Base-by-base conservation (phyloP, 192 early-diverging fungal species). In the Linnemannia elongata region DNA sequence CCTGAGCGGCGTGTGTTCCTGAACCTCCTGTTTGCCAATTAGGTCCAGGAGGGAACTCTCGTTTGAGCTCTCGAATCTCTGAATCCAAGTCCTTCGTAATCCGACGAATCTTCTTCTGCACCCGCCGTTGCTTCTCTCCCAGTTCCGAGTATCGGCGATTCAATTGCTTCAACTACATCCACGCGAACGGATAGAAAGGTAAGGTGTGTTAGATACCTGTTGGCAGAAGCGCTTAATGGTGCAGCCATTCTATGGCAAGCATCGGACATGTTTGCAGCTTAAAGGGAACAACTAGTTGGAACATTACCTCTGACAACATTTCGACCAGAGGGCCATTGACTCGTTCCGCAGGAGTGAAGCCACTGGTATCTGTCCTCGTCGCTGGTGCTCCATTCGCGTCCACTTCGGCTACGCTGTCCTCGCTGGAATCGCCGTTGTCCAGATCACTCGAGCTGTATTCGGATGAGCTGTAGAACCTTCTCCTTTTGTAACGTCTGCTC, bases 221-320 rank as follows among this genome's bases (percentile, higher is more conserved):
- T 13, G 15, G 13, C 30, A 47, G 57, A 30, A 27, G 44, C 13
- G 20, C 7, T 33, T 30, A 10, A 30, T 17, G 4, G 3, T 45
- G 12, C 10, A 44, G 20, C 45, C 35, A 5, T 57, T 20, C 44
- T 10, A 30, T 27, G 6, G 24, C 10, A 10, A 33, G 30, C 27
- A 71, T 22, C 13, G 22, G 15, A 6, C 10, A 20, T 20, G 0
- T 52, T 52, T 2, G 45, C 52, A 17, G 7, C 27, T 9, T 18
- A 9, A 20, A 74, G 20, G 3, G 45, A 49, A 41, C 22, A 45
- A 42, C 6, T 35, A 47, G 1, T n/a, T 22, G 63, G 44, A 12
- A 66, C 27, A 5, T 69, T 76, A 82, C 80, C 75, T 77, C 49
- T 18, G 13, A 20, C 36, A 73, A n/a, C 69, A 76, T 82, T 5